Conservation (phyloP, 2,329 filamentous ascomycete genomes). For the Leptographium procerum region DNA sequence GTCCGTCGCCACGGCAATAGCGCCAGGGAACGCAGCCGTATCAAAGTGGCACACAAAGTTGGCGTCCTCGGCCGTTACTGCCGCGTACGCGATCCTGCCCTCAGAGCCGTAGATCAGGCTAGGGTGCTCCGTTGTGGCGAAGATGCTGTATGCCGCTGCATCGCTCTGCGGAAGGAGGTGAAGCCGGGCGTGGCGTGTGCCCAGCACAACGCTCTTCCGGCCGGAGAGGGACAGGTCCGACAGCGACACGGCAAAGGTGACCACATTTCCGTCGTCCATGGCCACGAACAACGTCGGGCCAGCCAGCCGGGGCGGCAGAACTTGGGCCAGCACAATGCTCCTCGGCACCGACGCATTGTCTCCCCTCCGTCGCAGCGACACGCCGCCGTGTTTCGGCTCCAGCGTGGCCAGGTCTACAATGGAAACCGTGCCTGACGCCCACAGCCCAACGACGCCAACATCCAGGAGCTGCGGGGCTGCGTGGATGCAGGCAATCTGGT, state of each 20-base stretch:
- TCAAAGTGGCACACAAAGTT: constrained; percentile 75
- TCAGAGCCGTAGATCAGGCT: constrained; percentile 87
- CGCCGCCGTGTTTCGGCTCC: constrained; percentile 47
- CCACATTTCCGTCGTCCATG: constrained; percentile 83
- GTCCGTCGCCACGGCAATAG: constrained; percentile 70
- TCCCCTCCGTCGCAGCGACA: constrained; percentile 45
- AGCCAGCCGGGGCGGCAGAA: constrained; percentile 48
- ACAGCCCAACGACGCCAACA: constrained; percentile 76
- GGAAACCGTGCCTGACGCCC: constrained; percentile 69
- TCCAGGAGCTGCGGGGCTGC: constrained; percentile 52
- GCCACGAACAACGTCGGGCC: constrained; percentile 75
- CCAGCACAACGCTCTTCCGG: constrained; percentile 72
- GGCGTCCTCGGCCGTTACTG: constrained; percentile 80
- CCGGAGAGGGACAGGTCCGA: constrained; percentile 52
- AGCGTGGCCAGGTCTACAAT: constrained; percentile 60
- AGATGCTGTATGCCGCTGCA: constrained; percentile 62
- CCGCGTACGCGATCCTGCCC: constrained; percentile 81
- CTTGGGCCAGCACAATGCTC: constrained; percentile 66
- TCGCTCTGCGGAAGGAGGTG: constrained; percentile 61
- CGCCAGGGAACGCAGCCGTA: constrained; percentile 65
- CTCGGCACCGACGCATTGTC: constrained; percentile 72
- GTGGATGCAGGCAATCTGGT: constrained; percentile 79
- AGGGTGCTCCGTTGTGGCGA: constrained; percentile 88
- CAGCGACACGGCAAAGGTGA: constrained; percentile 65
- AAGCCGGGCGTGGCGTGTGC: constrained; percentile 73